phyloP scores from a whole-genome alignment of 106 monocot species.

The Dendrobium huoshanense region DNA sequence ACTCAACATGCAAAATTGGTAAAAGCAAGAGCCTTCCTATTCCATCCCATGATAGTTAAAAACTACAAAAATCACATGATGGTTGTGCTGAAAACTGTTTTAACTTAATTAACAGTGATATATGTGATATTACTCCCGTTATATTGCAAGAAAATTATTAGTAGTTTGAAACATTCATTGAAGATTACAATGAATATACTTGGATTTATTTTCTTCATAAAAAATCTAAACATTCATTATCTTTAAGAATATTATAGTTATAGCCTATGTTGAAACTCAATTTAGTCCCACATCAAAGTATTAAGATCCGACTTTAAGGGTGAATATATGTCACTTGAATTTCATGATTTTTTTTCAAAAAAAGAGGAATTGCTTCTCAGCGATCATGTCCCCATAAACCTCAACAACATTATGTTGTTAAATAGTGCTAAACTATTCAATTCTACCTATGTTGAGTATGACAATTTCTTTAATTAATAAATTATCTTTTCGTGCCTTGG shows the following conservation, averaged over 20 bases:
- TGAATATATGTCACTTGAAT: slow-evolving; percentile 10
- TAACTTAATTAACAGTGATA: neutral
- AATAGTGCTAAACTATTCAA: neutral
- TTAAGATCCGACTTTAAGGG: neutral
- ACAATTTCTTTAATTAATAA: slow-evolving; percentile 12
- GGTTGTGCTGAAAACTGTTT: neutral
- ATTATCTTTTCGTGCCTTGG: neutral
- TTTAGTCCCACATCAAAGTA: slow-evolving; percentile 3
- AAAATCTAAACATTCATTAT: slow-evolving; percentile 7
- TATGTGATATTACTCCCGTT: neutral
- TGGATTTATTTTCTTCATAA: slow-evolving; percentile 16
- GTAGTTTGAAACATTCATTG: slow-evolving; percentile 15
- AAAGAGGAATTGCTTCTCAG: slow-evolving; percentile 2
- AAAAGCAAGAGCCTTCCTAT: neutral
- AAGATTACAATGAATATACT: slow-evolving; percentile 9
- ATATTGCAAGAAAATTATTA: slow-evolving; percentile 2
- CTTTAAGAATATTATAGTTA: neutral
- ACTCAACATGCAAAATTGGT: neutral
- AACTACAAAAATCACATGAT: neutral
- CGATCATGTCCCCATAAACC: slow-evolving; percentile 1
- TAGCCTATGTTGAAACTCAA: slow-evolving; percentile 1
- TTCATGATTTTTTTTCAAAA: neutral
- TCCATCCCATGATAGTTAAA: neutral
- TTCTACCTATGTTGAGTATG: neutral
- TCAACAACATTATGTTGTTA: neutral